Percentiles rank a stretch among this genome's conserved stretches.
phyloP scores from a whole-genome alignment of 2,329 filamentous ascomycete species.

The Claviceps pusilla region DNA sequence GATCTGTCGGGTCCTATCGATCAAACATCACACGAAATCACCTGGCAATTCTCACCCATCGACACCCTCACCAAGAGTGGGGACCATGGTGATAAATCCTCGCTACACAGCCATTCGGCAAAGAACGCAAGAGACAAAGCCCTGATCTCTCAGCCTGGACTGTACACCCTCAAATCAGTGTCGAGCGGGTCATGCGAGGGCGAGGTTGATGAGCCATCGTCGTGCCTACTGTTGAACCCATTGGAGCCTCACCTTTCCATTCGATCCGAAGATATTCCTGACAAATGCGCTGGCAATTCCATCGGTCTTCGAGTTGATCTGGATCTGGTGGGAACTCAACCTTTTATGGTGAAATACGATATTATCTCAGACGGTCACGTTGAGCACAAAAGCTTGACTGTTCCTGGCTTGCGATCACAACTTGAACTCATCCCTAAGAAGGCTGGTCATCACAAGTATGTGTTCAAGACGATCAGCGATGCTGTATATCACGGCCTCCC shows the following conservation, averaged over 20 bases:
- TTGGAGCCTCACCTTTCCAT: constrained; percentile 69
- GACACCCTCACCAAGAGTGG: constrained; percentile 53
- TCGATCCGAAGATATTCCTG: constrained; percentile 66
- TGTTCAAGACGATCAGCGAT: constrained; percentile 70
- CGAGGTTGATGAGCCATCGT: constrained; percentile 82
- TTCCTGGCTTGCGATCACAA: constrained; percentile 66
- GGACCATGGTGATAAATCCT: constrained; percentile 48
- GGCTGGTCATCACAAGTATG: constrained; percentile 76
- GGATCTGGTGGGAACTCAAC: constrained; percentile 81
- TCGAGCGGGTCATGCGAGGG: constrained; percentile 70
- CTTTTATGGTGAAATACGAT: constrained; percentile 71
- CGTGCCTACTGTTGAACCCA: constrained; percentile 84
- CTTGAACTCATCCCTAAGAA: constrained; percentile 67
- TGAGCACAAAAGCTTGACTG: constrained; percentile 36
- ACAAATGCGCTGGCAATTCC: constrained; percentile 88
- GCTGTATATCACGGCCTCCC: constrained; percentile 57
- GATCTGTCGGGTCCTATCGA: constrained; percentile 41
- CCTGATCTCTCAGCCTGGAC: constrained; percentile 58
- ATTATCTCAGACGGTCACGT: constrained; percentile 48
- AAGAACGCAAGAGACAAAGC: constrained; percentile 50
- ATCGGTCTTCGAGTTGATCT: constrained; percentile 80
- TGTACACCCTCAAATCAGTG: constrained; percentile 73
- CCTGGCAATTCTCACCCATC: constrained; percentile 70
- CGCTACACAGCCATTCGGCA: constrained; percentile 42
- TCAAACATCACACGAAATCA: constrained; percentile 55